Base-by-base conservation (phyloP, 345 rosid genomes). In the Eutrema japonicum region DNA sequence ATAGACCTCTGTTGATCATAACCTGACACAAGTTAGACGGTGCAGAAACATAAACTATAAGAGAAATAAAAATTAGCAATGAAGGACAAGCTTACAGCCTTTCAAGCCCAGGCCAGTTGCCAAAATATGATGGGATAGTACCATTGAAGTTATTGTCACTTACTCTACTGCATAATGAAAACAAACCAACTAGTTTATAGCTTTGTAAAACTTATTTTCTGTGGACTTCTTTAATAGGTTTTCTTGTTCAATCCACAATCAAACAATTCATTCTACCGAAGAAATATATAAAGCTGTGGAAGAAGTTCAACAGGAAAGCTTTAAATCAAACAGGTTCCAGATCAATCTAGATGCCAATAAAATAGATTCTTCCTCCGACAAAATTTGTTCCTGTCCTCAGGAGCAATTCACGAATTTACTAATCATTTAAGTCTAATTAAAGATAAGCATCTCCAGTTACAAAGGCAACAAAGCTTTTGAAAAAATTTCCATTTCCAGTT, bases 71-170 rank as follows among this genome's bases (percentile, higher is more conserved):
- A 53, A 27, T 29, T 5, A 16, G 10, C 26, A n/a, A 26, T 8
- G 43, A 11, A 5, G 53, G 65, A 70, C 4, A 63, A 79, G 59
- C 95, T 77, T 84, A 91, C 97, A 91, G 62, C 79, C 82, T 82
- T 5, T 5, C 0, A 48, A 91, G 88, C 8, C 64, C 47, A 64
- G 48, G 72, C 93, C 93, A 89, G 67, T 79, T 87, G 67, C 79
- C 78, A 18, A 89, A 70, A 75, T 72, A 86, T 64, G 18, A 81
- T 2, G 93, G 96, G 57, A 87, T 85, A 43, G 53, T 84, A 8
- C 95, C 96, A 18, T 12, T 86, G 55, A 91, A 83, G 77, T 82
- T 77, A 77, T 91, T 91, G 72, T 91, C 97, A 47, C 78, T 75
- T 56, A 89, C 75, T 77, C 87, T 78, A 66, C 97, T 91, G 90